Base-by-base conservation (phyloP, 202 grass and related monocot species). In the Schoenoplectus tabernaemontani region DNA sequence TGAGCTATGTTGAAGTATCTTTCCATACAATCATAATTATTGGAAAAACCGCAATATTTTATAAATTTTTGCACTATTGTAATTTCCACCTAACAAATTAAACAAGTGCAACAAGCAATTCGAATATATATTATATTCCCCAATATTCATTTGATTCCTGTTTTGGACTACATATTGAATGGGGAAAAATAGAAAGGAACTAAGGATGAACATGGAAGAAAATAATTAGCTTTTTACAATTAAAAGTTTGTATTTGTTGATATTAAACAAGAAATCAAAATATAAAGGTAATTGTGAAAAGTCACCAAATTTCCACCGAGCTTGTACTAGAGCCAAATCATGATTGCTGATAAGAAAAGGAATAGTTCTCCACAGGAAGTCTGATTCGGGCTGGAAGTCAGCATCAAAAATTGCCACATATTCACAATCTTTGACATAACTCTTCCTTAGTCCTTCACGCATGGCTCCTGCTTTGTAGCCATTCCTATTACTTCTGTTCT, bases 381-480 rank as follows among this genome's bases (percentile, higher is more conserved):
- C 86, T 1, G 81, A 16, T 51, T 91, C 91, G 0, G 89, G 93
- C 82, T 96, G 89, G 85, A 96, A 96, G 68, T 96, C 92, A 0
- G 86, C 84, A 57, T 96, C 93, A 69, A 96, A 96, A 30, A 96
- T 87, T 34, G 86, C 86, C 0, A 96, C 93, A 50, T 82, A 84
- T 24, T 85, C 82, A 57, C 93, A 96, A 12, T 85, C 86, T 19
- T 38, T 77, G 3, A 70, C 88, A 32, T 96, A 96, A 41, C 4
- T 28, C 71, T 91, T 87, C 57, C 76, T 83, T 12, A 91, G 83
- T 51, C 87, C 91, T 64, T 93, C 86, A 30, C 79, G 80, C 80
- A 91, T 84, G 7, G 88, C 86, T 59, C 90, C 90, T 1, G 90
- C 88, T 87, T 96, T 93, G 88, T 93, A 96, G 10, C 90, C 93